Conservation (phyloP, 2,329 filamentous ascomycete species). For the Tolypocladium album region DNA sequence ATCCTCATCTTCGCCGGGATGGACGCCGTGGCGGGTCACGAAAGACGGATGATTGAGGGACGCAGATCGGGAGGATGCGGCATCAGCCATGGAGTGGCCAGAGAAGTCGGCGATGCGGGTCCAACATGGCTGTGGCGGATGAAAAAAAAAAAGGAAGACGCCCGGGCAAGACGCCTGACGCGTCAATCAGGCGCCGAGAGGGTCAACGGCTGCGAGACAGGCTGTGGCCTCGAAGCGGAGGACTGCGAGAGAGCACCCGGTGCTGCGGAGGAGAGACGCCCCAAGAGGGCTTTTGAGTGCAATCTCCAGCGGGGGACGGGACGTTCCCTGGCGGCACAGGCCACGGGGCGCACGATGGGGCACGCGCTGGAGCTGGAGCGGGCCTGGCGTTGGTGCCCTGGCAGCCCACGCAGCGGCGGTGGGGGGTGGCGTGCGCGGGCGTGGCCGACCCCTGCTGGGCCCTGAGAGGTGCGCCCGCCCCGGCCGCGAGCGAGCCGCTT, state of each 20-base stretch:
- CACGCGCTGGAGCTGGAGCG: too few relatives aligned
- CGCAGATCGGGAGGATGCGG: not conserved
- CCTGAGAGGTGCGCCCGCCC: not conserved
- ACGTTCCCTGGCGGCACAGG: not conserved
- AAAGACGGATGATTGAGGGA: not conserved
- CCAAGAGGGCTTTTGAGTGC: not conserved
- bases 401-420: too few relatives aligned
- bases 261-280: not conserved
- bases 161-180: not conserved
- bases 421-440: not conserved
- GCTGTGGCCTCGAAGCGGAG: not conserved
- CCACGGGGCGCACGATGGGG: too few relatives aligned
- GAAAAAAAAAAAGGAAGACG: too few relatives aligned
- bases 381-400: not conserved
- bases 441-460: not conserved
- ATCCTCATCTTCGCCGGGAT: conserved; percentile 8
- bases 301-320: not conserved
- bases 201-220: not conserved
- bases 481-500: not conserved
- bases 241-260: not conserved
- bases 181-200: not conserved
- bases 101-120: not conserved
- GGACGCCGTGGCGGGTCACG: not conserved
- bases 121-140: not conserved
- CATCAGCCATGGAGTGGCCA: conserved; percentile 2